phyloP scores from a whole-genome alignment of 768 basidiomycete genomes.

The Dioszegia hungarica region DNA sequence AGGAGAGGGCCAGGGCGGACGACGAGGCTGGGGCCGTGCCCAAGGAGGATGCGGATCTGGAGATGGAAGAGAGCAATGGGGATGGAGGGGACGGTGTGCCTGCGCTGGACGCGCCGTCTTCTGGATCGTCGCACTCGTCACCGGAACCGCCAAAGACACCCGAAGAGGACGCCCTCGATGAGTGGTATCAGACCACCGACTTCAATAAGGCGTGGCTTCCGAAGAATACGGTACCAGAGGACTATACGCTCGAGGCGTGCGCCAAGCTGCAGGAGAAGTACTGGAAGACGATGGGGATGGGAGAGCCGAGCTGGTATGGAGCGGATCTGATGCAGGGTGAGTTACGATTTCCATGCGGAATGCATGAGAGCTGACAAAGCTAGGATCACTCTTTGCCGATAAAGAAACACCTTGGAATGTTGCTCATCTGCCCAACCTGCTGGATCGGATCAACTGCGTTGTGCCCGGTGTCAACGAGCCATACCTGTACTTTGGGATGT shows the following conservation, averaged over 20 bases:
- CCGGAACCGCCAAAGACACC: slow-evolving; percentile 36
- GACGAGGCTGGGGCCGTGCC: slow-evolving; percentile 47
- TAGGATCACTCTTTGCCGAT: slow-evolving; percentile 58
- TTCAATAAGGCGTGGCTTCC: slow-evolving; percentile 76
- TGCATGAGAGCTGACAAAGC: slow-evolving; percentile 54
- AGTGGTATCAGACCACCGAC: slow-evolving; percentile 68
- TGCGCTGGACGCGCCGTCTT: slow-evolving; percentile 25
- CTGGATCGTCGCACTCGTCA: slow-evolving; percentile 30
- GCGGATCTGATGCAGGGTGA: slow-evolving; percentile 80
- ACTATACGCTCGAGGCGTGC: slow-evolving; percentile 87
- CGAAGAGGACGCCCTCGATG: slow-evolving; percentile 49
- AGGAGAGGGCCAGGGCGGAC: slow-evolving; percentile 47
- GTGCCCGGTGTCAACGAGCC: slow-evolving; percentile 95
- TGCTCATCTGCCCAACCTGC: slow-evolving; percentile 77
- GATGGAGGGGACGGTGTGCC: slow-evolving; percentile 12
- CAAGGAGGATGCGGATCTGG: slow-evolving; percentile 24
- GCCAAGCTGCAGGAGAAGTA: slow-evolving; percentile 78
- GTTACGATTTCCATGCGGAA: slow-evolving; percentile 52
- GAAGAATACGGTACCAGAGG: slow-evolving; percentile 59
- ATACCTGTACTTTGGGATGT: slow-evolving; percentile 98
- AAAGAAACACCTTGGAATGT: slow-evolving; percentile 87
- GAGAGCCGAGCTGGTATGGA: slow-evolving; percentile 93
- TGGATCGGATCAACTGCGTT: slow-evolving; percentile 67
- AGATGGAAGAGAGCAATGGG: background rate
- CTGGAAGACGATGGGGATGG: slow-evolving; percentile 86